A percentile compares a stretch with the other conserved stretches of the same genome.
These are phyloP conservation scores for Boeremia exigua DNA, from an alignment of 2,329 filamentous ascomycete genomes.

Conservation along the genomic window DNA sequence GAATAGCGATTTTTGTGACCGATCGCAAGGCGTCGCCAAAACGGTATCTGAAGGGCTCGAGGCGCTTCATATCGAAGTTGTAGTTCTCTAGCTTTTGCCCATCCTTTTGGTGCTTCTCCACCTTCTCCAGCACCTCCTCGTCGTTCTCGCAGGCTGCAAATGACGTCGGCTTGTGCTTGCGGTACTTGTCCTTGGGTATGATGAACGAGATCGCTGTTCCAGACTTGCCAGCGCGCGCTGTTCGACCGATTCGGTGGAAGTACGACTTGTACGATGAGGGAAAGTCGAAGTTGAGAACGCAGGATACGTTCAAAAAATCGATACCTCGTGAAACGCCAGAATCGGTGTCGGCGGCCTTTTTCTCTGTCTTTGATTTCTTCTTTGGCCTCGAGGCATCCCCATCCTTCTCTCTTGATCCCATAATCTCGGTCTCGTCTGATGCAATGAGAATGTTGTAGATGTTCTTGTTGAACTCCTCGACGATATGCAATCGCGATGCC, in stretches of 20 bases:
- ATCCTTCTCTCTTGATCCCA: conserved; percentile 62
- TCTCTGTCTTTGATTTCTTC: conserved; percentile 63
- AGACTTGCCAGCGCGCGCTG: conserved; percentile 85
- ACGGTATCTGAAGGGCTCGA: conserved; percentile 93
- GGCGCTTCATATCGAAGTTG: conserved; percentile 90
- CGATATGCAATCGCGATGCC: conserved; percentile 90
- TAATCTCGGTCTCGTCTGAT: conserved; percentile 85
- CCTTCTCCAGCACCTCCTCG: conserved; percentile 81
- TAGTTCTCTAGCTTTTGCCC: conserved; percentile 87
- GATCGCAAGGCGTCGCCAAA: conserved; percentile 84
- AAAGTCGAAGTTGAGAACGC: conserved; percentile 94
- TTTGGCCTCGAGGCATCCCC: conserved; percentile 49
- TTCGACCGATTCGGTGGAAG: conserved; percentile 94
- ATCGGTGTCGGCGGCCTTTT: conserved; percentile 74
- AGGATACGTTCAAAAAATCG: conserved; percentile 87
- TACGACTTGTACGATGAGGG: conserved; percentile 89
- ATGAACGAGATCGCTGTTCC: conserved; percentile 98
- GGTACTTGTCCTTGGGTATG: conserved; percentile 78
- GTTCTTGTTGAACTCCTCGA: conserved; percentile 95
- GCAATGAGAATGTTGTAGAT: conserved; percentile 99
- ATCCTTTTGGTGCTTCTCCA: conserved; percentile 80
- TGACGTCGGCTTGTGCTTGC: conserved; percentile 88
- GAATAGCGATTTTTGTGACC: conserved; percentile 86
- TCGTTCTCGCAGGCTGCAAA: conserved; percentile 79
- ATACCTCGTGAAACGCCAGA: conserved; percentile 96